Evolutionary conservation across 2,329 filamentous ascomycete genomes (phyloP).

Genomic region (Chaetothyriales sp.): DNA sequence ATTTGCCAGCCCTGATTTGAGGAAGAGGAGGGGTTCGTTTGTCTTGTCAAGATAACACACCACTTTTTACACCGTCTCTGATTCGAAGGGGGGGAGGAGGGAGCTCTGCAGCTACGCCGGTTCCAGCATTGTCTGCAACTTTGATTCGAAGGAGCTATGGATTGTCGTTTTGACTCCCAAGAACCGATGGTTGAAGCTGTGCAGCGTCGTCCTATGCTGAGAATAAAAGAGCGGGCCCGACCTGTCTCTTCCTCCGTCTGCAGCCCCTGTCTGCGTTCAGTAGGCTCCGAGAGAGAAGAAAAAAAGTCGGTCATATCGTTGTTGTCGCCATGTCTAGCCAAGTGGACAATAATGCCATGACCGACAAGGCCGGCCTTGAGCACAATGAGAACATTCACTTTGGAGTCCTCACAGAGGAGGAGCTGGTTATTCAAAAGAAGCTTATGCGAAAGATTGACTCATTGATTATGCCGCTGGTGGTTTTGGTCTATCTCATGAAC

Average conservation of each 20-base stretch:
- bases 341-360: conserved; percentile 11
- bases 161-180: not conserved
- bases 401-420: conserved; percentile 19
- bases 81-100: not conserved
- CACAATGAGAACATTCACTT: conserved; percentile 14
- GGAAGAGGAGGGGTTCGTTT: no score
- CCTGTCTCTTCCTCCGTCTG: not conserved
- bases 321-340: not conserved
- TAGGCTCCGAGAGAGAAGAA: not conserved
- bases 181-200: not conserved
- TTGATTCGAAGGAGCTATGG: not conserved
- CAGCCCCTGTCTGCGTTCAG: not conserved
- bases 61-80: not conserved
- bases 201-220: not conserved
- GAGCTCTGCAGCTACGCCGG: no score
- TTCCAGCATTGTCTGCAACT: not conserved
- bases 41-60: no score
- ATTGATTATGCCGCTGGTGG: conserved; percentile 26
- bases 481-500: conserved; percentile 41
- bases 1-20: no score
- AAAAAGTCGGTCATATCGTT: no score
- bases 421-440: conserved; percentile 24
- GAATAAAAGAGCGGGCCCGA: not conserved
- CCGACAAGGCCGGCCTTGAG: conserved; percentile 10
- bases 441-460: conserved; percentile 25